These are phyloP conservation scores for Colletotrichum liriopes DNA, from an alignment of 2,329 filamentous ascomycete species.

Conservation along the genomic window DNA sequence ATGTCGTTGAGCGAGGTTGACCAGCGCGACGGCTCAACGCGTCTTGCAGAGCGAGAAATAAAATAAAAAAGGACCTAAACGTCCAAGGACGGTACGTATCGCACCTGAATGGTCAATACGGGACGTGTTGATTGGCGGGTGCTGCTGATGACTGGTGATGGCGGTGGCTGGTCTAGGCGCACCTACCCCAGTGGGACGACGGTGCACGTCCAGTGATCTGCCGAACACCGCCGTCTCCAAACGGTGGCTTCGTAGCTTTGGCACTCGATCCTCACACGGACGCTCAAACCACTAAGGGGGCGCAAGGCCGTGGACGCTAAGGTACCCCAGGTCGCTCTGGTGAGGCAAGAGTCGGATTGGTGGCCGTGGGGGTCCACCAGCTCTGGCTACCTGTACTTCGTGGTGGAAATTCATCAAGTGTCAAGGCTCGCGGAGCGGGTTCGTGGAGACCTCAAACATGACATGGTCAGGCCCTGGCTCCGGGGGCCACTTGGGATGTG, in stretches of 20 bases:
- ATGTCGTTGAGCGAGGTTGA: conserved; percentile 20
- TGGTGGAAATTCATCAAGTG: conserved; percentile 26
- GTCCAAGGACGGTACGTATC: neutral
- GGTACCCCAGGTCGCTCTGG: conserved; percentile 3
- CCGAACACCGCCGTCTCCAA: conserved; percentile 36
- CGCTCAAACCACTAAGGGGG: conserved; percentile 20
- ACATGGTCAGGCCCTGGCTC: neutral
- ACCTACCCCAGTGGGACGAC: conserved; percentile 9
- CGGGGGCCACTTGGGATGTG: too few species aligned
- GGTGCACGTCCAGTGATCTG: conserved; percentile 39
- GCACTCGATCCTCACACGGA: conserved; percentile 6
- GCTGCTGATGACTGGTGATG: neutral
- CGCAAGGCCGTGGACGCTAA: conserved; percentile 16
- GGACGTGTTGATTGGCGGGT: neutral
- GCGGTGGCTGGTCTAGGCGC: conserved; percentile 3
- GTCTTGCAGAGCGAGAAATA: neutral
- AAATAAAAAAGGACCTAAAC: neutral
- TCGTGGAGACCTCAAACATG: conserved; percentile 7
- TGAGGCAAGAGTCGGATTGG: conserved; percentile 3
- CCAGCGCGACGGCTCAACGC: conserved; percentile 16
- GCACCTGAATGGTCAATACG: conserved; percentile 6
- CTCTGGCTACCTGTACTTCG: conserved; percentile 8
- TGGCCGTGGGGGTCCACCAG: conserved; percentile 25
- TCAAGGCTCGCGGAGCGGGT: conserved; percentile 12
- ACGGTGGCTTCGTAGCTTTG: conserved; percentile 30